These are phyloP conservation scores for Fusarium ramigenum DNA, from an alignment of 2,329 filamentous ascomycete species.

Conservation along the genomic window DNA sequence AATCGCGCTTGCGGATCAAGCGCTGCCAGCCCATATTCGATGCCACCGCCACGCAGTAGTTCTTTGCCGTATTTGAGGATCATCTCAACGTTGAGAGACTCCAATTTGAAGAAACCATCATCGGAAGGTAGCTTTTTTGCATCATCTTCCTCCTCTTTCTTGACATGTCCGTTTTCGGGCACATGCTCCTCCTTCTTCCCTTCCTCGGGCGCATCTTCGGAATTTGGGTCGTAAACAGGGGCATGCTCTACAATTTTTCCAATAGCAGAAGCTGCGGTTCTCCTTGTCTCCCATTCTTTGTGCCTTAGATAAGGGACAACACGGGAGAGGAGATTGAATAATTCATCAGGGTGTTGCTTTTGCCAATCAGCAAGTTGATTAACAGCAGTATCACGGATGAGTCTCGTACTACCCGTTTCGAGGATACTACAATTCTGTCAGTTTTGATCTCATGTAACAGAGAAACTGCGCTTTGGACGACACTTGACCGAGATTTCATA, in stretches of 20 bases:
- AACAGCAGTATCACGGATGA: conserved; percentile 96
- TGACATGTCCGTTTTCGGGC: conserved; percentile 56
- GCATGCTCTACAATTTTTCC: conserved; percentile 94
- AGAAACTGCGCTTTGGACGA: background rate
- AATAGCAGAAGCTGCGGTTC: conserved; percentile 91
- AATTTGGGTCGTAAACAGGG: conserved; percentile 87
- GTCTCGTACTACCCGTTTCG: conserved; percentile 94
- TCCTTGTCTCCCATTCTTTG: conserved; percentile 96
- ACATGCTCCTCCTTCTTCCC: conserved; percentile 52
- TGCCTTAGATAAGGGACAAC: conserved; percentile 96
- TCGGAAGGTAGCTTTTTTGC: conserved; percentile 54
- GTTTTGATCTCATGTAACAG: background rate
- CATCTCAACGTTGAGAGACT: conserved; percentile 78
- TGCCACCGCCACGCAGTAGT: conserved; percentile 83
- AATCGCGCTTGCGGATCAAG: conserved; percentile 85
- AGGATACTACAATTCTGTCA: conserved; percentile 71
- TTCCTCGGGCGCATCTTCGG: conserved; percentile 65
- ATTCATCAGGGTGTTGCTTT: conserved; percentile 95
- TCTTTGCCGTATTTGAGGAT: conserved; percentile 87
- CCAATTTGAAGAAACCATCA: conserved; percentile 75
- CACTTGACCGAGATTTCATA: background rate
- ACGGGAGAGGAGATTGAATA: conserved; percentile 92
- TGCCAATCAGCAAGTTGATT: conserved; percentile 98
- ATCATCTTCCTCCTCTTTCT: conserved; percentile 71
- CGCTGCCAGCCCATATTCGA: conserved; percentile 84